Evolutionary conservation across 2,329 filamentous ascomycete species (phyloP).

Genomic region (Trichophyton rubrum): DNA sequence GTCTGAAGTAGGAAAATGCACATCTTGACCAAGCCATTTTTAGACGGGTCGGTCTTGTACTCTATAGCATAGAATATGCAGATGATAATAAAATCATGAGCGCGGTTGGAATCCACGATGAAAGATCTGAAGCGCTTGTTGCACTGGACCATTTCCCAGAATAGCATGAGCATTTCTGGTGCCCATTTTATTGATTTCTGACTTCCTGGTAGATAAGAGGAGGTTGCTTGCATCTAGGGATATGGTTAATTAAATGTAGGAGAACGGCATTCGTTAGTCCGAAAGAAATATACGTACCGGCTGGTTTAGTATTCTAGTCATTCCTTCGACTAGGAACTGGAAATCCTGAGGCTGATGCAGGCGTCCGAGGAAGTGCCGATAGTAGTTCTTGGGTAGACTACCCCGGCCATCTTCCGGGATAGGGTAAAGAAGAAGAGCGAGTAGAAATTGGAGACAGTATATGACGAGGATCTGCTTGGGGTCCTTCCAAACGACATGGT

Average conservation of each 20-base stretch:
- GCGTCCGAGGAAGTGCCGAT: slow-evolving; percentile 80
- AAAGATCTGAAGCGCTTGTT: slow-evolving; percentile 96
- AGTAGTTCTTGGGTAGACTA: slow-evolving; percentile 70
- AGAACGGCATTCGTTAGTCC: neutral
- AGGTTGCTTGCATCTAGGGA: slow-evolving; percentile 61
- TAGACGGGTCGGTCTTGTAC: slow-evolving; percentile 70
- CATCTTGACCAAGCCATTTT: slow-evolving; percentile 89
- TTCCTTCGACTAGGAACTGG: slow-evolving; percentile 90
- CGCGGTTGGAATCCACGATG: slow-evolving; percentile 88
- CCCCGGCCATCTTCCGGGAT: slow-evolving; percentile 63
- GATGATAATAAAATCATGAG: slow-evolving; percentile 83
- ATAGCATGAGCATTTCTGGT: slow-evolving; percentile 90
- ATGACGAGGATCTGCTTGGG: slow-evolving; percentile 82
- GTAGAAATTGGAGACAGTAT: slow-evolving; percentile 80
- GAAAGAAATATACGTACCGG: slow-evolving; percentile 39
- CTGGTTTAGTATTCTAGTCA: slow-evolving; percentile 83
- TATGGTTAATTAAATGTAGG: slow-evolving; percentile 10
- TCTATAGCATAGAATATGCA: slow-evolving; percentile 88
- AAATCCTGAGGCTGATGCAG: slow-evolving; percentile 92
- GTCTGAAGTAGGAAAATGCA: slow-evolving; percentile 96
- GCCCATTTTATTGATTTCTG: slow-evolving; percentile 74
- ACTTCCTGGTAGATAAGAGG: slow-evolving; percentile 75
- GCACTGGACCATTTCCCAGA: slow-evolving; percentile 95
- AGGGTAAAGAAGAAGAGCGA: slow-evolving; percentile 73
- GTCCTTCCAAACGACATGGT: slow-evolving; percentile 82